Evolutionary conservation across 768 basidiomycete genomes (phyloP).

Genomic region (Lentinula detonsa): DNA sequence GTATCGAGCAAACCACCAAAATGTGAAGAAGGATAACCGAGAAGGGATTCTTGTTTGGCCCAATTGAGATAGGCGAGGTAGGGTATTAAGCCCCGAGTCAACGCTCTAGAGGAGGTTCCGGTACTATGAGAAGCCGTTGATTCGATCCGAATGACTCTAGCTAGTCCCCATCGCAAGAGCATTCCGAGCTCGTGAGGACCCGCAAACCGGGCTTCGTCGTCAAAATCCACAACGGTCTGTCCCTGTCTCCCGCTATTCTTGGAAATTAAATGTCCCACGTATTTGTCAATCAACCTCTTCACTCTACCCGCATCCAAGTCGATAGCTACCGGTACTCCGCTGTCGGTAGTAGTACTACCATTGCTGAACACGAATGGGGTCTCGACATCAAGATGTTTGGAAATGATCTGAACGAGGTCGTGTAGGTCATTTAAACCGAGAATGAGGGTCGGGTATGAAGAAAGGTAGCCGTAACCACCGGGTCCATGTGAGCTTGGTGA

Average conservation of each 20-base stretch:
- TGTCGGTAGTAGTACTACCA: background rate
- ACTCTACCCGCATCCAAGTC: background rate
- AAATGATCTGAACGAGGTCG: background rate
- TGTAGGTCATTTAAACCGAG: background rate
- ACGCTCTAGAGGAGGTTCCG: background rate
- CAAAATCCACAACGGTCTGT: background rate
- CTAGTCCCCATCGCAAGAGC: constrained; percentile 90
- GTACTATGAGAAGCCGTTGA: background rate
- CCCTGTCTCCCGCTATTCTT: background rate
- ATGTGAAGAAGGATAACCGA: constrained; percentile 64
- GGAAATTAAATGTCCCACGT: background rate
- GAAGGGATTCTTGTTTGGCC: constrained; percentile 14
- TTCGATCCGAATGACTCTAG: constrained; percentile 62
- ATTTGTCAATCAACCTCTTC: background rate
- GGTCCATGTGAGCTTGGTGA: background rate
- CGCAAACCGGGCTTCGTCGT: constrained; percentile 77
- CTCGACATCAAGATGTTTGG: background rate
- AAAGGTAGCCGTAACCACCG: background rate
- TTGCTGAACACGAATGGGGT: background rate
- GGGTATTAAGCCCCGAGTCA: background rate
- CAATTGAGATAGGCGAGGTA: constrained; percentile 3
- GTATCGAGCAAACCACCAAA: constrained; percentile 58
- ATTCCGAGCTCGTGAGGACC: constrained; percentile 86
- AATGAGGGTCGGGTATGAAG: background rate
- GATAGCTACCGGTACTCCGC: background rate